A percentile compares a stretch with the other conserved stretches of the same genome.
phyloP scores from a whole-genome alignment of 2,329 filamentous ascomycete species.

The Xylariaceae sp. region DNA sequence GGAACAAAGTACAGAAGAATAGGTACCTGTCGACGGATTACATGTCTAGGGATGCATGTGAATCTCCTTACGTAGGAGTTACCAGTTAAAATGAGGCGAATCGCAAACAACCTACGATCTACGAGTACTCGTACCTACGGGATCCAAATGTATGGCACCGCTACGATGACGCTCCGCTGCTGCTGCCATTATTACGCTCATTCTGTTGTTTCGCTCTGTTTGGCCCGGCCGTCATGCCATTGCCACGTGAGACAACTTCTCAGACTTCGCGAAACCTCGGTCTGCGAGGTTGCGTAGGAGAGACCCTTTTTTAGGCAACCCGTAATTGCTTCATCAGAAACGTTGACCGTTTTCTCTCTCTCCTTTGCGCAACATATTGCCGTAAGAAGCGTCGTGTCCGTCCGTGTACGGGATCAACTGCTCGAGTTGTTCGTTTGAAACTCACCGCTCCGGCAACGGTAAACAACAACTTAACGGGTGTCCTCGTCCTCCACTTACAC shows the following conservation, averaged over 20 bases:
- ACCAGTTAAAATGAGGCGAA: background rate
- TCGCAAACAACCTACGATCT: background rate
- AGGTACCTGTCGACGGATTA: no score
- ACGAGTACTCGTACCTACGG: background rate
- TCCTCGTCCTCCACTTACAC: background rate
- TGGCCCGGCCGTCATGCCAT: background rate
- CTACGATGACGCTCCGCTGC: background rate
- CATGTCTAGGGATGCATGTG: background rate
- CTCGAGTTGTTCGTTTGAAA: conserved; percentile 17
- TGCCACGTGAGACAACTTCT: conserved; percentile 6
- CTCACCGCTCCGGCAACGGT: conserved; percentile 23
- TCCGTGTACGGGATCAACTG: no score
- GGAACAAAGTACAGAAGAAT: no score
- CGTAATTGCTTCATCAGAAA: background rate
- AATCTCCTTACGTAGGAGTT: background rate
- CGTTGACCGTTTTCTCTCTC: no score
- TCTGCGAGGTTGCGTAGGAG: conserved; percentile 5
- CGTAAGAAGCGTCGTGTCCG: no score
- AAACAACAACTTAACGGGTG: no score
- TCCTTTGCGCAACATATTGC: no score
- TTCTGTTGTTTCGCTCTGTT: background rate
- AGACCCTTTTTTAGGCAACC: background rate
- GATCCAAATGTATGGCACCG: background rate
- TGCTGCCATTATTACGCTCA: background rate
- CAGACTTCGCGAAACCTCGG: conserved; percentile 10